Base-by-base conservation (phyloP, 305 asterid species). In the Fraxinus velutina region DNA sequence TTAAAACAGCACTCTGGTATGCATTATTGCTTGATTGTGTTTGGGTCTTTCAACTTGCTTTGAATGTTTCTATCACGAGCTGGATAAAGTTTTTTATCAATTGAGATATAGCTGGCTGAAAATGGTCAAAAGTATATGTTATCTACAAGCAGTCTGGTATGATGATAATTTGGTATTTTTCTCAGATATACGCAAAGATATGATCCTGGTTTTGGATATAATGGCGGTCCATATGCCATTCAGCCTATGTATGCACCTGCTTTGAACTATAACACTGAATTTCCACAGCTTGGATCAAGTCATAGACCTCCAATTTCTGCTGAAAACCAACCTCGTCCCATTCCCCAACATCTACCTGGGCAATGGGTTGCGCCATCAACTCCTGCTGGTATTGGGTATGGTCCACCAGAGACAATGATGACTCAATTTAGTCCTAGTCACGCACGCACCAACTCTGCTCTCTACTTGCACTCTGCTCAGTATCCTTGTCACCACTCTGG, bases 161-260 rank as follows among this genome's bases (percentile, higher is more conserved):
- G 80, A 44, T 76, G 27, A 24, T 24, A 80, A 57, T 81, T 44
- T 44, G 13, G 22, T 78, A 5, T 30, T 84, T 64, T 75, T 85
- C 73, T 44, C 86, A 96, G 99, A 83, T 96, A 93, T 91, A 75
- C 89, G 92, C 99, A 96, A 86, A 93, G 99, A 84, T 96, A 93
- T 88, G 98, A 96, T 87, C 99, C 98, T 52, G 98, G 97, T 27
- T 96, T 93, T 87, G 99, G 99, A 84, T 96, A 88, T 79, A 88
- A 85, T 88, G 97, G 95, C 70, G 97, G 93, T 29, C 91, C 97
- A 19, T 96, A 94, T 79, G 60, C 97, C 66, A 88, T 96, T 85
- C 99, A 91, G 87, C 98, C 98, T 50, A 90, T 96, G 98, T 96
- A 93, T 83, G 90, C 99, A 68, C 98, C 99, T 88, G 93, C 96